phyloP scores from a whole-genome alignment of 1,284 basidiomycete species.

The Austroboletus niveus region DNA sequence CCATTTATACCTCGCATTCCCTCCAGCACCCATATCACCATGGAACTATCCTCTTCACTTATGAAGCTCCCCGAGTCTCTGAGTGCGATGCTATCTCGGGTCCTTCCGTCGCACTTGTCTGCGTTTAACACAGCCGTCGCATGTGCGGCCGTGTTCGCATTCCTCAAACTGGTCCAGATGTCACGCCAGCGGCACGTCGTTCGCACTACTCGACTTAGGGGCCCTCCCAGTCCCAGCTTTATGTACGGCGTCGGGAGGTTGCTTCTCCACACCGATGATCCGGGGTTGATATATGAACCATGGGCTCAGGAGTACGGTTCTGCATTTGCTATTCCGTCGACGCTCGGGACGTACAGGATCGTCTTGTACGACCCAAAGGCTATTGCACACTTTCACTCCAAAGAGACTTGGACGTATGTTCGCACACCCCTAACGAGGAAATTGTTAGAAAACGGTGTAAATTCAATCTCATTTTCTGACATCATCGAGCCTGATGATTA shows the following conservation, averaged over 20 bases:
- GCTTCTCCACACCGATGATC: conserved; percentile 3
- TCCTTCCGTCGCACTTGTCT: background rate
- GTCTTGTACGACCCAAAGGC: conserved; percentile 55
- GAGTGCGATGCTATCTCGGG: background rate
- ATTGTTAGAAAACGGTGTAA: conserved; percentile 27
- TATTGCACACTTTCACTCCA: conserved; percentile 49
- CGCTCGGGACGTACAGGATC: conserved; percentile 40
- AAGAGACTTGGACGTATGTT: conserved; percentile 49
- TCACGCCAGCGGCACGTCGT: conserved; percentile 3
- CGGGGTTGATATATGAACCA: conserved; percentile 13
- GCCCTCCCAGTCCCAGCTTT: conserved; percentile 19
- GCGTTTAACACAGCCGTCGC: background rate
- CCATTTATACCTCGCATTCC: too few relatives aligned
- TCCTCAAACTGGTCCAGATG: conserved; percentile 1
- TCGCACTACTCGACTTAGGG: conserved; percentile 16
- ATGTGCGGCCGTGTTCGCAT: background rate
- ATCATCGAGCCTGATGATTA: background rate
- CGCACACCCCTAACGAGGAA: conserved; percentile 36
- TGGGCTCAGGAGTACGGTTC: conserved; percentile 35
- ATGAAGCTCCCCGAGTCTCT: background rate
- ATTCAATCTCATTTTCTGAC: background rate
- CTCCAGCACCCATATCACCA: too few relatives aligned
- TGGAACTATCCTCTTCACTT: too few relatives aligned
- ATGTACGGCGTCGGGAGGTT: conserved; percentile 15
- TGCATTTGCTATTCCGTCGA: conserved; percentile 41